phyloP scores from a whole-genome alignment of 1,284 basidiomycete genomes.

The Ceratobasidium sp. region DNA sequence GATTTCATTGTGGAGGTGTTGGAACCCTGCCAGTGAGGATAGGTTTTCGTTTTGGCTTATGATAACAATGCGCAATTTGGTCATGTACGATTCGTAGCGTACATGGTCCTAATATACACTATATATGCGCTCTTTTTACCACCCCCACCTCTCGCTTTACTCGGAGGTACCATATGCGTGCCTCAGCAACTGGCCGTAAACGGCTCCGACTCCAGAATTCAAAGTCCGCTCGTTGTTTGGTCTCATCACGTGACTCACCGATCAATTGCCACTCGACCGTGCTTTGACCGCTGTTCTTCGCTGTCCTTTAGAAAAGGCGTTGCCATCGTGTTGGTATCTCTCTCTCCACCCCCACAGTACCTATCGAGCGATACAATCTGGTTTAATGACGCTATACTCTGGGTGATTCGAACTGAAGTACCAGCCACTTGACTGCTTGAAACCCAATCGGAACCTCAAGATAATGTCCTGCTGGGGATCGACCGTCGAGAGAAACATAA shows the following conservation, averaged over 20 bases:
- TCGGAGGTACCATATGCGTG: not conserved
- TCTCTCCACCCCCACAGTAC: not conserved
- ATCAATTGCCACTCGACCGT: not conserved
- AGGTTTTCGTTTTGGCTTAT: not conserved
- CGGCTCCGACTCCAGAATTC: not conserved
- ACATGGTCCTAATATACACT: not conserved
- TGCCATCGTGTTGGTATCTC: not conserved
- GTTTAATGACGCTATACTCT: not conserved
- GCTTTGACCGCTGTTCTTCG: not conserved
- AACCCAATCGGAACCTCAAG: not conserved
- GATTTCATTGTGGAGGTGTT: no score
- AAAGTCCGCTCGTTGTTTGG: conserved; percentile 28
- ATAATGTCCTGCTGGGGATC: not conserved
- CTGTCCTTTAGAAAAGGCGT: not conserved
- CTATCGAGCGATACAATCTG: not conserved
- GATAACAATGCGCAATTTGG: not conserved
- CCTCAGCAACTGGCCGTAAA: not conserved
- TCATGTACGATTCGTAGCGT: not conserved
- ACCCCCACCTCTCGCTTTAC: not conserved
- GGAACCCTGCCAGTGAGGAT: no score
- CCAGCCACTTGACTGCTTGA: no score
- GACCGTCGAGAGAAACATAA: not conserved
- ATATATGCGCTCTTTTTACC: conserved; percentile 1
- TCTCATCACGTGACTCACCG: not conserved
- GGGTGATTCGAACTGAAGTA: no score